Conservation (phyloP, 2,329 filamentous ascomycete species). For the Colletotrichum coccodes region DNA sequence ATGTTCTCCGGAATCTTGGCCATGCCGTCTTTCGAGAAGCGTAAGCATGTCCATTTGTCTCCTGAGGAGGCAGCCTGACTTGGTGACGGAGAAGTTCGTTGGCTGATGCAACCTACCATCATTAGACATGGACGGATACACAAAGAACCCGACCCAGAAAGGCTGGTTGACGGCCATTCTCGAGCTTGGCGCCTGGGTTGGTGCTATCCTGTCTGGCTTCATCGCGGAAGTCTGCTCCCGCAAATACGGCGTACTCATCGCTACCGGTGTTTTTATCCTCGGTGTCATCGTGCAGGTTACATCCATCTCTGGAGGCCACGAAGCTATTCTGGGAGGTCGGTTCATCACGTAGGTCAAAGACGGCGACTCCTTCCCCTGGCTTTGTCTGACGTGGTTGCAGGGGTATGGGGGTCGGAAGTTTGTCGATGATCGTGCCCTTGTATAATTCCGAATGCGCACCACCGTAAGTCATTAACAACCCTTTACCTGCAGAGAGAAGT, state of each 20-base stretch:
- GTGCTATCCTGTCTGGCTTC: slow-evolving; percentile 75
- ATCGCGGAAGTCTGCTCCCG: slow-evolving; percentile 76
- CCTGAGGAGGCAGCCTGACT: background rate
- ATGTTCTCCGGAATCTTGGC: slow-evolving; percentile 77
- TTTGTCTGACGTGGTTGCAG: slow-evolving; percentile 36
- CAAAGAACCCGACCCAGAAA: slow-evolving; percentile 48
- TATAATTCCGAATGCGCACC: slow-evolving; percentile 59
- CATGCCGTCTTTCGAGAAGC: slow-evolving; percentile 63
- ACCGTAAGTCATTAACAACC: slow-evolving; percentile 40
- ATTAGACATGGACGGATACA: slow-evolving; percentile 60
- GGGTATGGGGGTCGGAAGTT: slow-evolving; percentile 74
- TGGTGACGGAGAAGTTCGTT: background rate
- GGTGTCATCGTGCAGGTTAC: slow-evolving; percentile 77
- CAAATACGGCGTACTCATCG: slow-evolving; percentile 76
- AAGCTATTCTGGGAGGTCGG: slow-evolving; percentile 74
- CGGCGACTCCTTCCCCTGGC: fast-evolving
- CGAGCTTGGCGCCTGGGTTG: slow-evolving; percentile 82
- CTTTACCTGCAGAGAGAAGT: background rate
- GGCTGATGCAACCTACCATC: slow-evolving; percentile 27
- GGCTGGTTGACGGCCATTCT: slow-evolving; percentile 75
- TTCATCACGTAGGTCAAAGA: slow-evolving; percentile 69
- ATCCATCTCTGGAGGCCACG: slow-evolving; percentile 64
- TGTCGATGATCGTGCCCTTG: slow-evolving; percentile 74
- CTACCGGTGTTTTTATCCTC: slow-evolving; percentile 73
- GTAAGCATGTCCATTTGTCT: slow-evolving; percentile 46